Evolutionary conservation across 208 protist species (phyloP).

Genomic region (Leishmania aethiopica): DNA sequence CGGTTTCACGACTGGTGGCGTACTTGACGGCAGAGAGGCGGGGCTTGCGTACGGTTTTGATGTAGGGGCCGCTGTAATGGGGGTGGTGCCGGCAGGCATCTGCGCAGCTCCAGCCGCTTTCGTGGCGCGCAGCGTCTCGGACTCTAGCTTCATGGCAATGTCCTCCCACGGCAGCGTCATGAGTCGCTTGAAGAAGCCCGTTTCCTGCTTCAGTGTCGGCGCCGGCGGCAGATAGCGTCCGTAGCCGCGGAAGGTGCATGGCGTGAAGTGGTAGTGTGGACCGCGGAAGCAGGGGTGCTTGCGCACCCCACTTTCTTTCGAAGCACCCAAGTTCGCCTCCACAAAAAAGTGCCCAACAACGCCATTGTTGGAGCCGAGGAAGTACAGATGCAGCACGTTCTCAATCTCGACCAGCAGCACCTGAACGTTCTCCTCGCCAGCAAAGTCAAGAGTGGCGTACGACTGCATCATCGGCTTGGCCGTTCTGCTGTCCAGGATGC

Average conservation of each 20-base stretch:
- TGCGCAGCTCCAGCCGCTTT: constrained; percentile 9
- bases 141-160: constrained; percentile 71
- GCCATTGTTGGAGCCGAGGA: constrained; percentile 60
- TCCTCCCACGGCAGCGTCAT: constrained; percentile 87
- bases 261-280: constrained; percentile 44
- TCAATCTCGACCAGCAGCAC: constrained; percentile 57
- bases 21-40: not conserved
- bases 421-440: constrained; percentile 62
- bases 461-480: constrained; percentile 62
- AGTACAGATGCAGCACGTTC: constrained; percentile 76
- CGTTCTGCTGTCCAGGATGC: constrained; percentile 67
- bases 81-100: not conserved
- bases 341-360: constrained; percentile 72
- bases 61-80: not conserved
- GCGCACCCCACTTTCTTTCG: constrained; percentile 41
- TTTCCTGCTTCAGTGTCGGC: constrained; percentile 80
- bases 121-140: constrained; percentile 51
- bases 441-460: constrained; percentile 73
- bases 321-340: constrained; percentile 47
- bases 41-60: not conserved
- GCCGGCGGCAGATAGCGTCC: constrained; percentile 57
- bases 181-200: constrained; percentile 81
- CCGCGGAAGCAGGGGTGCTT: constrained; percentile 41
- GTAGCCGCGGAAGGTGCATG: constrained; percentile 71
- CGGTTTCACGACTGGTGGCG: constrained; percentile 1